Percentiles rank a stretch among this genome's conserved stretches.
phyloP scores from a whole-genome alignment of 1,284 basidiomycete species.

The Schizopora paradoxa region DNA sequence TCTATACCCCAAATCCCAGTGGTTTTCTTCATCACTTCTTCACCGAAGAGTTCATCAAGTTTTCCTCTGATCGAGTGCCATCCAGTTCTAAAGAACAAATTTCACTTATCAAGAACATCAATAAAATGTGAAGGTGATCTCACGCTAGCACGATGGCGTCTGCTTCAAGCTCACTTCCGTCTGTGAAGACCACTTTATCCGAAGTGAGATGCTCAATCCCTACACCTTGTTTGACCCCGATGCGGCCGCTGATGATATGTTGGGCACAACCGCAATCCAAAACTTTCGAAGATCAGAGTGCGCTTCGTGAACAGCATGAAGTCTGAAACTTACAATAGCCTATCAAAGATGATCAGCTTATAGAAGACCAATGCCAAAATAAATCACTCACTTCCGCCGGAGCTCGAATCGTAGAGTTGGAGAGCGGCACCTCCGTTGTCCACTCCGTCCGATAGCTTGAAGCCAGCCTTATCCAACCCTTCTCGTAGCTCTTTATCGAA shows the following conservation, averaged over 20 bases:
- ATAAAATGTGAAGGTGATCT: slow-evolving; percentile 9
- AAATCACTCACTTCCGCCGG: slow-evolving; percentile 25
- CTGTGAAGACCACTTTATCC: slow-evolving; percentile 27
- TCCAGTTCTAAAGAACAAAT: slow-evolving; percentile 28
- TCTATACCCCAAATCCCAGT: slow-evolving; percentile 23
- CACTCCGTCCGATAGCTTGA: slow-evolving; percentile 31
- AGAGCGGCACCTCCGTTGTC: slow-evolving; percentile 25
- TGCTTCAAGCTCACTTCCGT: slow-evolving; percentile 27
- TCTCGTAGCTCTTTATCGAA: slow-evolving; percentile 31
- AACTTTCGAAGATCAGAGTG: slow-evolving; percentile 21
- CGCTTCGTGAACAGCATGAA: background rate
- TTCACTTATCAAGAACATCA: background rate
- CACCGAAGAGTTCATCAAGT: slow-evolving; percentile 22
- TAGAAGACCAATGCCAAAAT: slow-evolving; percentile 4
- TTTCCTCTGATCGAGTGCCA: slow-evolving; percentile 19
- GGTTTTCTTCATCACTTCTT: slow-evolving; percentile 20
- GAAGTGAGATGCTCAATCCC: slow-evolving; percentile 25
- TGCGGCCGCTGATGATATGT: slow-evolving; percentile 23
- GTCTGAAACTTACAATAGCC: background rate
- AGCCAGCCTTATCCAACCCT: slow-evolving; percentile 32
- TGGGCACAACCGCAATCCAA: slow-evolving; percentile 37
- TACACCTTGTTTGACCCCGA: slow-evolving; percentile 27
- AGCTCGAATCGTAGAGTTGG: slow-evolving; percentile 25
- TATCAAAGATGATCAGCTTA: background rate
- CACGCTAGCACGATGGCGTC: slow-evolving; percentile 30